Base-by-base conservation (phyloP, 129 eudicot genomes). In the Helianthus tuberosus region DNA sequence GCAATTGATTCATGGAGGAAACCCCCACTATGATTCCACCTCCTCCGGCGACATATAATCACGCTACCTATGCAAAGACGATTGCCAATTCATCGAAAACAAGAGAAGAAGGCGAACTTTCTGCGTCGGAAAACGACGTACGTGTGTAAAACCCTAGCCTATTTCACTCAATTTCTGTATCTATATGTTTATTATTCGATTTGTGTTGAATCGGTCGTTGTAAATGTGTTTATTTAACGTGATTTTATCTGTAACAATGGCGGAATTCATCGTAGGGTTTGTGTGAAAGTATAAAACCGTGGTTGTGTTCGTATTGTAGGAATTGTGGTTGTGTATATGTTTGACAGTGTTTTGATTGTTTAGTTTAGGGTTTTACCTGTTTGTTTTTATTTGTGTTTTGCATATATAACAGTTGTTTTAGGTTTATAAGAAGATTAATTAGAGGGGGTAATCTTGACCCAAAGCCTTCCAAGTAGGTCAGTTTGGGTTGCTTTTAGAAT, bases 31-130 rank as follows among this genome's bases (percentile, higher is more conserved):
- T 44, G 13, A 14, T 17, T 53, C 9, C 59, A 44, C 38, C 68
- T 57, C 49, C 73, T 70, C 54, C 79, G 9, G 5, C 75, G 5
- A 64, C 73, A 12, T 63, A 73, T 8, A 72, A 64, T 77, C 88
- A 69, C 50, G 52, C 35, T 68, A 51, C 1, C 64, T 63, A 63
- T 14, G 76, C 72, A 38, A 69, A 73, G 47, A 38, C 12, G 16
- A 13, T 61, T 14, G 27, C 69, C 3, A 77, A 78, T 77, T 64
- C 86, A 5, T 3, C 68, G 3, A 61, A 54, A 52, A 60, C 14
- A 69, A 86, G 81, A 86, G 90, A 86, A 77, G 90, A 86, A 57
- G 85, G 85, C 68, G 85, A 86, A 79, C 83, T 80, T 14, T 67
- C 83, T 63, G 80, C 90, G 11, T 83, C 83, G 17, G 83, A 86